Conservation (phyloP, 352 stramenopile species). For the Nothophytophthora sp. region DNA sequence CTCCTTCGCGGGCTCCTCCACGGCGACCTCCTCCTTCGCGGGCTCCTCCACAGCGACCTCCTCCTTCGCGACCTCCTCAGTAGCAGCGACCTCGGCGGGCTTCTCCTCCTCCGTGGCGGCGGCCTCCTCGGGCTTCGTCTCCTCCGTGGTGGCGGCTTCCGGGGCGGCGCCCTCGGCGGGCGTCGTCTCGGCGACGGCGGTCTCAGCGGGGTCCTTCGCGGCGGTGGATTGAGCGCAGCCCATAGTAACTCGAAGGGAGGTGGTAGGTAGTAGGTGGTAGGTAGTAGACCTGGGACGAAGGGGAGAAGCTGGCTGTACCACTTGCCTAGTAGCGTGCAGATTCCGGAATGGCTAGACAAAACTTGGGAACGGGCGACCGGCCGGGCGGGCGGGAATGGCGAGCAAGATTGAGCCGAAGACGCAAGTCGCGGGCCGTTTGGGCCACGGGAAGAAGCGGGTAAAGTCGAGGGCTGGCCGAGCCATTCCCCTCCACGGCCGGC, state of each 20-base stretch:
- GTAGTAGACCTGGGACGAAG: too few relatives aligned
- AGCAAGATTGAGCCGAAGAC: too few relatives aligned
- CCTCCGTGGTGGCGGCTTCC: too few relatives aligned
- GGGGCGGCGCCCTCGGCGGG: too few relatives aligned
- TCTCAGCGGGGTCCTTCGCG: conserved; percentile 30
- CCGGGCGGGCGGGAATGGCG: too few relatives aligned
- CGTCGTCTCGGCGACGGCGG: conserved; percentile 14
- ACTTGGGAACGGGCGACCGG: conserved; percentile 10
- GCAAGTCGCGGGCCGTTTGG: too few relatives aligned
- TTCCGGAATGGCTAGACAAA: conserved; percentile 17
- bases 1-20: conserved; percentile 13
- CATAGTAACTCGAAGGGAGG: conserved; percentile 25
- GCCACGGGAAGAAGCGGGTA: conserved; percentile 14
- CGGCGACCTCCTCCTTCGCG: conserved; percentile 9
- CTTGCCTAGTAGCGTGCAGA: conserved; percentile 26
- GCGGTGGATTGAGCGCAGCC: conserved; percentile 36
- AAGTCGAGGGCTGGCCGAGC: conserved; percentile 14
- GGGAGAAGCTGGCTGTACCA: conserved; percentile 15
- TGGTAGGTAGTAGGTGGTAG: conserved; percentile 1
- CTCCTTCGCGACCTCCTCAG: conserved; percentile 9
- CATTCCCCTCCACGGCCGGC: background rate
- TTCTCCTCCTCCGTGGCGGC: conserved; percentile 18
- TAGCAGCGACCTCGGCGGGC: conserved; percentile 15
- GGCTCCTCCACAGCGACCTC: conserved; percentile 4
- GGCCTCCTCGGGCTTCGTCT: conserved; percentile 1